phyloP scores from a whole-genome alignment of 1,284 basidiomycete species.

The Sphagnurus paluster region DNA sequence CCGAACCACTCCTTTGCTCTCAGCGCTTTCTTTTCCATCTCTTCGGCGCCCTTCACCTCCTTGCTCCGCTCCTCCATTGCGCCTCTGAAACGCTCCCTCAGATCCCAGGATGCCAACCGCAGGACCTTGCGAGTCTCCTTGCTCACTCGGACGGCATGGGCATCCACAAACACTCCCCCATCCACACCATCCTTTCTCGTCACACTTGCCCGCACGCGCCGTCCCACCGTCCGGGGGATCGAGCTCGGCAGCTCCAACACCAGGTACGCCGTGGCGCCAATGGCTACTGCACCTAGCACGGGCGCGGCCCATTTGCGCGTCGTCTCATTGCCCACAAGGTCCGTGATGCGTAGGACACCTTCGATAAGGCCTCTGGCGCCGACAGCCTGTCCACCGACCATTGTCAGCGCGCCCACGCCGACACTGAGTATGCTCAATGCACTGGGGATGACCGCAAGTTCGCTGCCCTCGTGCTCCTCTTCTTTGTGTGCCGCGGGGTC shows the following conservation, averaged over 20 bases:
- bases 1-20: constrained; percentile 78
- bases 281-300: constrained; percentile 72
- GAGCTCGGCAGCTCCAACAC: constrained; percentile 88
- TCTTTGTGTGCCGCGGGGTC: constrained; percentile 24
- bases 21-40: constrained; percentile 64
- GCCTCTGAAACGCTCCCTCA: constrained; percentile 79
- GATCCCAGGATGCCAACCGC: constrained; percentile 89
- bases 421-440: constrained; percentile 76
- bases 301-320: constrained; percentile 89
- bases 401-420: constrained; percentile 84
- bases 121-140: constrained; percentile 95
- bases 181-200: constrained; percentile 35
- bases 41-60: constrained; percentile 82
- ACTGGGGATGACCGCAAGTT: constrained; percentile 47
- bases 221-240: constrained; percentile 90
- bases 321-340: constrained; percentile 82
- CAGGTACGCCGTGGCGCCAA: constrained; percentile 82
- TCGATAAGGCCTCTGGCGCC: constrained; percentile 82
- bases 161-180: constrained; percentile 58
- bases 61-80: constrained; percentile 78
- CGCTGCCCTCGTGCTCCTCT: constrained; percentile 40
- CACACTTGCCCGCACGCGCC: constrained; percentile 68
- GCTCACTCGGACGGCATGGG: constrained; percentile 72
- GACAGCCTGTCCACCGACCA: constrained; percentile 63
- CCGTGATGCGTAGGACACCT: constrained; percentile 69